Evolutionary conservation across 768 basidiomycete species (phyloP), one percentile per base, ranked within the genome.

Genomic region (Mycena crocata): DNA sequence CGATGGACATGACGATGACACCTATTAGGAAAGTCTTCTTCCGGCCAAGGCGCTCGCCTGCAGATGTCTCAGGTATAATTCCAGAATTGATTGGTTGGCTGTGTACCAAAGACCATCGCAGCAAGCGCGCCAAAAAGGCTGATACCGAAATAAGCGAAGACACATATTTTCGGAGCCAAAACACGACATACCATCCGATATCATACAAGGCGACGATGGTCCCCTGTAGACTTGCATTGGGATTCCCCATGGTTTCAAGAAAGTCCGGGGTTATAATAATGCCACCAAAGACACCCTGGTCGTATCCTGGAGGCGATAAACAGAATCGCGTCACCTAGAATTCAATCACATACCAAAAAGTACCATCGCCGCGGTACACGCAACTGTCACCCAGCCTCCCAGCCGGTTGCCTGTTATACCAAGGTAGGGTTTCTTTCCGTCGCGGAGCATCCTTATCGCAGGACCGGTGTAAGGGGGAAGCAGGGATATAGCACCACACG

Each of bases 241-340:
- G 84, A 72, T 84, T 80, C 3, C 84, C 84, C 84, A 85, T 84
- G 12, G 79, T 82, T 15, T 83, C 68, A 61, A 85, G 70, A 69
- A 86, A 85, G 67, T 80, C 74, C 28, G 78, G 77, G 8, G 85
- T 85, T 55, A 86, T 82, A 57, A 86, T 85, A 59, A 85, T 85
- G 0, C 84, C 84, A 26, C 85, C 85, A 66, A 84, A 86, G 23
- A 86, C 84, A n/a, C 84, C 85, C 60, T 85, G 85, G 71, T 86
- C 84, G 71, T 86, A 85, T 26, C 85, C 83, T 84, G 24, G 21
- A n/a, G 7, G 40, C 39, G n/a, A n/a, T n/a, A n/a, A n/a, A n/a
- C n/a, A n/a, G n/a, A n/a, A n/a, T n/a, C n/a, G n/a, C n/a, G n/a
- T n/a, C n/a, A n/a, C n/a, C n/a, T n/a, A n/a, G n/a, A 40, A 57